Evolutionary conservation across 768 basidiomycete species (phyloP), one percentile per base, ranked within the genome.

Genomic region (Kwoniella dejecticola): DNA sequence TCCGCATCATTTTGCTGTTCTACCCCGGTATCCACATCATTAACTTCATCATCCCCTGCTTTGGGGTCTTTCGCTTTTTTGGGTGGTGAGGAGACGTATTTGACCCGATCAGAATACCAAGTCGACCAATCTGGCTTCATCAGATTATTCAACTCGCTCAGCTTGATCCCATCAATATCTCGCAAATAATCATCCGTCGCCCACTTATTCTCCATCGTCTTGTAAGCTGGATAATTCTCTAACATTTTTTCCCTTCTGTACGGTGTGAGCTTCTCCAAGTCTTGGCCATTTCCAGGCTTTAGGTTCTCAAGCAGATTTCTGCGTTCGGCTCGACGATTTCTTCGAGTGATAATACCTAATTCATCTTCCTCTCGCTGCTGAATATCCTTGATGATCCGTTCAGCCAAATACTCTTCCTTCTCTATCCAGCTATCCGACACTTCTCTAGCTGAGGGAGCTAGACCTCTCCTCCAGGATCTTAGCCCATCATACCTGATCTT

Each of bases 391-490:
- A 71, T 27, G 15, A 69, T 62, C 7, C 21, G n/a, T 12, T 52
- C 36, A 7, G 85, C 82, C 57, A 81, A 76, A 23, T 54, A 33
- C 59, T 85, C 85, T 72, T 87, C 86, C 67, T 78, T 76, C 29
- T 69, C 57, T 38, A 85, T 64, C 83, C 84, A 86, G 21, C 78
- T 66, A 26, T 83, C 81, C 2, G 84, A 84, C 4, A 85, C 81
- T 62, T 86, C 83, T 63, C 82, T 74, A 1, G 85, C 84, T 23
- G 72, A 65, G 80, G 85, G 85, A 80, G 72, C 84, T 21, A 52
- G 64, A 64, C 59, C 73, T 59, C 40, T 68, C 57, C 15, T 52
- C 60, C 58, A 75, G 11, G 47, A 41, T 21, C 56, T 44, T 41
- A 42, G 33, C 2, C 59, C 50, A 47, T 64, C 55, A 57, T 58